A percentile compares a stretch with the other conserved stretches of the same genome.
These are phyloP conservation scores for Ceratocystis eucalypticola DNA, from an alignment of 2,329 filamentous ascomycete species.

Conservation along the genomic window DNA sequence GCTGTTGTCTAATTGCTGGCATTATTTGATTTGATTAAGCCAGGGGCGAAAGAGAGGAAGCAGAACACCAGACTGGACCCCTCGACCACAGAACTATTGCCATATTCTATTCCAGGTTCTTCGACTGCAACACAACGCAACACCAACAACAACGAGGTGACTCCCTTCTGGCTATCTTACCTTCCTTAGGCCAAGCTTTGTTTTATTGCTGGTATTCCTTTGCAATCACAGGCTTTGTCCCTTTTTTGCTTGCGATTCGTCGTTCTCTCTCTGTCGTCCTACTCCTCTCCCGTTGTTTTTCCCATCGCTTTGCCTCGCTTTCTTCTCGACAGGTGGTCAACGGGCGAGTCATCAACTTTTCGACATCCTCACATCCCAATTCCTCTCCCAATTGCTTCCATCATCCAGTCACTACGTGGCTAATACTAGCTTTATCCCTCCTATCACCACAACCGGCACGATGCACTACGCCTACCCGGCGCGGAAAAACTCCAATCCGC, in stretches of 20 bases:
- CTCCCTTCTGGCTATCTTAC: conserved; percentile 6
- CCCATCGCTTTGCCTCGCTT: background rate
- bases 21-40: conserved; percentile 14
- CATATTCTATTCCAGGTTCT: conserved; percentile 4
- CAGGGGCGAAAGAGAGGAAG: conserved; percentile 15
- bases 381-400: background rate
- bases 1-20: background rate
- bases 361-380: background rate
- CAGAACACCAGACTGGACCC: conserved; percentile 14
- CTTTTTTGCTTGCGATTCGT: background rate
- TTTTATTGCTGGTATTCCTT: background rate
- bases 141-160: background rate
- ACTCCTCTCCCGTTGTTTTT: background rate
- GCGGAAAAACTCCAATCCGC: conserved; percentile 66
- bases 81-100: conserved; percentile 8
- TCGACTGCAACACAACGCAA: background rate
- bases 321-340: conserved; percentile 6
- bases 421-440: conserved; percentile 3
- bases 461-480: conserved; percentile 90
- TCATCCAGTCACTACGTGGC: background rate
- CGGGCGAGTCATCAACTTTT: background rate
- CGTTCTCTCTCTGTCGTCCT: background rate
- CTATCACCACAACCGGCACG: conserved; percentile 22
- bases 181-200: background rate
- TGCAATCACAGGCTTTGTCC: background rate